Evolutionary conservation across 768 basidiomycete genomes (phyloP).

Genomic region (Multifurca ochricompacta): DNA sequence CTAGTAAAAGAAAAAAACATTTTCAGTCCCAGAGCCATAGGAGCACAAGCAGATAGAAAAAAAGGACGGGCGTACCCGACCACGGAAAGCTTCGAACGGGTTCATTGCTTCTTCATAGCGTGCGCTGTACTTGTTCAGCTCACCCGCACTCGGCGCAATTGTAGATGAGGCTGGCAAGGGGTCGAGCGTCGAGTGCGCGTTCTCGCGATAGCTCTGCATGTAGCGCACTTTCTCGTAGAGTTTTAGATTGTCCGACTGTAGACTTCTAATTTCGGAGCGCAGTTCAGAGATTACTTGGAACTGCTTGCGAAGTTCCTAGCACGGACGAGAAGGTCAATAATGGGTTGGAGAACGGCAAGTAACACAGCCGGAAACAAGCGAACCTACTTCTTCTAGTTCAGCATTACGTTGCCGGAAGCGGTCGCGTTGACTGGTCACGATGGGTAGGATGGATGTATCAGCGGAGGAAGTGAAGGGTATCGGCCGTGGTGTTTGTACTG

Average conservation of each 20-base stretch:
- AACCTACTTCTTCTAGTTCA: conserved; percentile 82
- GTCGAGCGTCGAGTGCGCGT: conserved; percentile 56
- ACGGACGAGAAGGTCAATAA: not conserved
- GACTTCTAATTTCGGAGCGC: conserved; percentile 82
- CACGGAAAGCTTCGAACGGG: conserved; percentile 95
- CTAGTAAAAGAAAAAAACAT: conserved; percentile 38
- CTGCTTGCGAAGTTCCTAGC: conserved; percentile 88
- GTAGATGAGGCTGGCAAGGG: conserved; percentile 42
- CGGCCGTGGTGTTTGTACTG: conserved; percentile 48
- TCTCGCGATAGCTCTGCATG: conserved; percentile 93
- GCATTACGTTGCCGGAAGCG: conserved; percentile 96
- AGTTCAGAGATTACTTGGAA: conserved; percentile 91
- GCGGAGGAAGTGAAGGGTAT: conserved; percentile 67
- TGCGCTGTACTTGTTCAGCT: conserved; percentile 82
- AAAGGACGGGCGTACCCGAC: conserved; percentile 55
- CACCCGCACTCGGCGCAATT: conserved; percentile 42
- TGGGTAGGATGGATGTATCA: conserved; percentile 94
- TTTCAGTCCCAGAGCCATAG: not conserved
- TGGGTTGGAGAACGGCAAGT: not conserved
- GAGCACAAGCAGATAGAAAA: not conserved
- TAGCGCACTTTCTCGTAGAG: conserved; percentile 98
- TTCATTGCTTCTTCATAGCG: conserved; percentile 98
- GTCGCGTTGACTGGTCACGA: conserved; percentile 95
- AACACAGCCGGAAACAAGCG: not conserved
- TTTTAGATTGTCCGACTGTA: conserved; percentile 95